These are phyloP conservation scores for Leccinellum albellum DNA, from an alignment of 768 basidiomycete species.

Conservation along the genomic window DNA sequence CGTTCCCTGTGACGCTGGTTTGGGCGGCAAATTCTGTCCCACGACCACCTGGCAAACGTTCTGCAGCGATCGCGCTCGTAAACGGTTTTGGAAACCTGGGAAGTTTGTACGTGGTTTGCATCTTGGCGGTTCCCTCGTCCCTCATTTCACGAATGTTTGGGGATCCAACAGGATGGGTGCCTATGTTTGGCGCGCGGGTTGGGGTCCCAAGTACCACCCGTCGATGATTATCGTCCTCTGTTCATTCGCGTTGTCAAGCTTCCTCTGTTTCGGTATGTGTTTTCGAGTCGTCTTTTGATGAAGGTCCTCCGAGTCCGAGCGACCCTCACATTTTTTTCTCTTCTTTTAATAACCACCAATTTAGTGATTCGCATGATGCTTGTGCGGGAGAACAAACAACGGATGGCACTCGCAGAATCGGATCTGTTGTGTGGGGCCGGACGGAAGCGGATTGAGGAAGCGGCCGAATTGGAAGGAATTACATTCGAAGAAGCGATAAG, in stretches of 20 bases:
- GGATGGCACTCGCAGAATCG: conserved; percentile 47
- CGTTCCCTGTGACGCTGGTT: conserved; percentile 44
- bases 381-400: conserved; percentile 46
- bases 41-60: conserved; percentile 49
- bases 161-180: conserved; percentile 47
- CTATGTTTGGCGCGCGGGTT: conserved; percentile 55
- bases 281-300: background rate
- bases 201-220: conserved; percentile 60
- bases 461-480: conserved; percentile 56
- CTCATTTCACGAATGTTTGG: background rate
- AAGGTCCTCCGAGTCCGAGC: background rate
- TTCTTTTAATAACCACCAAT: background rate
- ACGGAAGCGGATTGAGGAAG: conserved; percentile 50
- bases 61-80: conserved; percentile 59
- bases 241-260: conserved; percentile 28
- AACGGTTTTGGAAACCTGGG: conserved; percentile 61
- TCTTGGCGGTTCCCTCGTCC: background rate
- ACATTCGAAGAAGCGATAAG: conserved; percentile 57
- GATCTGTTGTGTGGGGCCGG: conserved; percentile 41
- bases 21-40: conserved; percentile 64
- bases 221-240: conserved; percentile 52
- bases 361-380: conserved; percentile 45
- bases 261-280: conserved; percentile 33
- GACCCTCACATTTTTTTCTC: background rate
- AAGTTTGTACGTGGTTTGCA: conserved; percentile 41